Conservation (phyloP, 1,284 basidiomycete genomes). For the Paramarasmius palmivorus region DNA sequence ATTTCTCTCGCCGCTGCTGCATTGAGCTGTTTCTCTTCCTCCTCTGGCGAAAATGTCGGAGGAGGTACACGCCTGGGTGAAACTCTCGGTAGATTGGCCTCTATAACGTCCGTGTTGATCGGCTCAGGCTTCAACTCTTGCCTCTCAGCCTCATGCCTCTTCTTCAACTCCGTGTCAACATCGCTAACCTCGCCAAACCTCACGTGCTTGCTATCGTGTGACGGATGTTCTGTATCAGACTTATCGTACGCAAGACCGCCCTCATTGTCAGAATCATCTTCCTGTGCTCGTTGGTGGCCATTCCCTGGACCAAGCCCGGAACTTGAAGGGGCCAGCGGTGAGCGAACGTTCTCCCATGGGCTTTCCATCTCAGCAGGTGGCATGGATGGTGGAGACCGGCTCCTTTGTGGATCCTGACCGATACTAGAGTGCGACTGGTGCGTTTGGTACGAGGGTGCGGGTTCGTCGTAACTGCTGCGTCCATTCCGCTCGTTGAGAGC, state of each 20-base stretch:
- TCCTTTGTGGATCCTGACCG: neutral
- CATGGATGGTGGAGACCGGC: slow-evolving; percentile 15
- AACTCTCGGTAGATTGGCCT: slow-evolving; percentile 26
- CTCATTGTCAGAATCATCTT: slow-evolving; percentile 6
- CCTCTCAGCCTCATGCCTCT: slow-evolving; percentile 12
- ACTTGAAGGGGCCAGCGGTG: slow-evolving; percentile 2
- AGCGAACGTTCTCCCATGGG: slow-evolving; percentile 6
- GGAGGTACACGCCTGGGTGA: slow-evolving; percentile 31
- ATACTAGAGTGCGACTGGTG: slow-evolving; percentile 3
- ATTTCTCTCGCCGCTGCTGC: slow-evolving; percentile 70
- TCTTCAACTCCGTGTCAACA: slow-evolving; percentile 32
- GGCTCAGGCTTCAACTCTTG: neutral
- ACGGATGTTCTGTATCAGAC: slow-evolving; percentile 25
- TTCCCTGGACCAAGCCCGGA: neutral
- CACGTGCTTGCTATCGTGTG: slow-evolving; percentile 32
- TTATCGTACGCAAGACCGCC: slow-evolving; percentile 41
- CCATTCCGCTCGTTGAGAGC: slow-evolving; percentile 37
- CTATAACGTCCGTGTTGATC: slow-evolving; percentile 1
- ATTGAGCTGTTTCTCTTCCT: slow-evolving; percentile 48
- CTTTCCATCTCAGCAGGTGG: slow-evolving; percentile 9
- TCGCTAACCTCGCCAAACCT: slow-evolving; percentile 37
- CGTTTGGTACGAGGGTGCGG: slow-evolving; percentile 15
- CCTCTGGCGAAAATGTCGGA: slow-evolving; percentile 34
- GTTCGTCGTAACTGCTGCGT: slow-evolving; percentile 15
- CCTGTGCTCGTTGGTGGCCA: neutral